Percentiles rank a stretch among this genome's conserved stretches.
Evolutionary conservation across 768 basidiomycete species (phyloP).

Genomic region (Boletus subcaerulescens): DNA sequence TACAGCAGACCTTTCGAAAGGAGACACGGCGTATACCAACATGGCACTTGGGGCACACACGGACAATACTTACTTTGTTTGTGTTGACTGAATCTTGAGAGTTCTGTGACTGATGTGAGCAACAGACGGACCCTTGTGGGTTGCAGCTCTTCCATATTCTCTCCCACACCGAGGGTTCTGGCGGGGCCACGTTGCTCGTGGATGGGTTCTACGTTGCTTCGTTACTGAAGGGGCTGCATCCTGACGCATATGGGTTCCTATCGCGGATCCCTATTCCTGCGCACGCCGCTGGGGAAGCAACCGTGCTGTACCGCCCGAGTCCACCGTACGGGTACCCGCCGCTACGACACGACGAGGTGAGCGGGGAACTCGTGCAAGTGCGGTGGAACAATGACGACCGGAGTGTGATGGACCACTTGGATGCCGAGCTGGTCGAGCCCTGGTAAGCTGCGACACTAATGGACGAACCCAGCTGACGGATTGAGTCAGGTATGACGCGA

Average conservation of each 20-base stretch:
- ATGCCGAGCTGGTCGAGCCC: slow-evolving; percentile 59
- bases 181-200: slow-evolving; percentile 88
- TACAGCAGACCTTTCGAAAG: slow-evolving; percentile 84
- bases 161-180: slow-evolving; percentile 74
- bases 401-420: slow-evolving; percentile 68
- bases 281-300: slow-evolving; percentile 83
- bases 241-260: slow-evolving; percentile 66
- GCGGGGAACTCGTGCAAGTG: slow-evolving; percentile 68
- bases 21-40: slow-evolving; percentile 93
- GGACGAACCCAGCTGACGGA: background rate
- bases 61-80: slow-evolving; percentile 57
- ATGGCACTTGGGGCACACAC: slow-evolving; percentile 85
- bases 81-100: slow-evolving; percentile 5
- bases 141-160: slow-evolving; percentile 94
- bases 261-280: slow-evolving; percentile 68
- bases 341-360: slow-evolving; percentile 59
- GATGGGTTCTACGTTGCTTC: slow-evolving; percentile 94
- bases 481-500: slow-evolving; percentile 67
- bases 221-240: slow-evolving; percentile 68
- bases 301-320: slow-evolving; percentile 52
- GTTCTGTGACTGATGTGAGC: slow-evolving; percentile 11
- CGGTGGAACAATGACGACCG: slow-evolving; percentile 96
- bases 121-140: slow-evolving; percentile 89
- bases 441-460: slow-evolving; percentile 46
- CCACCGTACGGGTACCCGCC: slow-evolving; percentile 67